These are phyloP conservation scores for Echinosophora koreensis DNA, from an alignment of 306 rosid genomes.

Conservation along the genomic window DNA sequence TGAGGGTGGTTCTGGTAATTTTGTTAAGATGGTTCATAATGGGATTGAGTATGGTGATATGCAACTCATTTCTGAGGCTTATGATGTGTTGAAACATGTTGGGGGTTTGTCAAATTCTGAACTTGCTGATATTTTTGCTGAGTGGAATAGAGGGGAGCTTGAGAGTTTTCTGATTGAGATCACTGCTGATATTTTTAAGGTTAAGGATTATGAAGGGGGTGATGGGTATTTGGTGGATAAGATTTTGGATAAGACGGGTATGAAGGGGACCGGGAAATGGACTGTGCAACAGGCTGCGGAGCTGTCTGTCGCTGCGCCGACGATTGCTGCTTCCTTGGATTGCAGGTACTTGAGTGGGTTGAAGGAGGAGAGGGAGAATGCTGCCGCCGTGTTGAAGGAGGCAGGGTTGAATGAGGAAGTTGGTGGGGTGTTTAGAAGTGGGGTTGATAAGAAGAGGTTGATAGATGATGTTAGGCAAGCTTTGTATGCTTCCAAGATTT, in stretches of 20 bases:
- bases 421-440: slow-evolving; percentile 56
- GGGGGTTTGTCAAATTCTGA: slow-evolving; percentile 79
- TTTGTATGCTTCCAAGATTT: slow-evolving; percentile 90
- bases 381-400: slow-evolving; percentile 67
- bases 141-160: slow-evolving; percentile 90
- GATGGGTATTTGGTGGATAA: slow-evolving; percentile 87
- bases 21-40: slow-evolving; percentile 94
- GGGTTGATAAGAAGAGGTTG: slow-evolving; percentile 79
- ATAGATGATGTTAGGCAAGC: slow-evolving; percentile 97
- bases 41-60: slow-evolving; percentile 95
- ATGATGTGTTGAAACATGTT: slow-evolving; percentile 82
- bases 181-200: slow-evolving; percentile 87
- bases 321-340: slow-evolving; percentile 91
- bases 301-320: slow-evolving; percentile 86
- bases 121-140: slow-evolving; percentile 67
- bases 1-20: slow-evolving; percentile 89
- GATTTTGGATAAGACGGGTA: slow-evolving; percentile 90
- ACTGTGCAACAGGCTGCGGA: slow-evolving; percentile 97
- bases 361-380: slow-evolving; percentile 92
- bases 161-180: slow-evolving; percentile 90
- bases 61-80: slow-evolving; percentile 94
- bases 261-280: slow-evolving; percentile 98
- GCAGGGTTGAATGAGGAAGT: slow-evolving; percentile 78
- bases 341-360: slow-evolving; percentile 86
- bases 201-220: slow-evolving; percentile 66